Conservation (phyloP, 805 yeast species). For the Schwanniomyces sp. region DNA sequence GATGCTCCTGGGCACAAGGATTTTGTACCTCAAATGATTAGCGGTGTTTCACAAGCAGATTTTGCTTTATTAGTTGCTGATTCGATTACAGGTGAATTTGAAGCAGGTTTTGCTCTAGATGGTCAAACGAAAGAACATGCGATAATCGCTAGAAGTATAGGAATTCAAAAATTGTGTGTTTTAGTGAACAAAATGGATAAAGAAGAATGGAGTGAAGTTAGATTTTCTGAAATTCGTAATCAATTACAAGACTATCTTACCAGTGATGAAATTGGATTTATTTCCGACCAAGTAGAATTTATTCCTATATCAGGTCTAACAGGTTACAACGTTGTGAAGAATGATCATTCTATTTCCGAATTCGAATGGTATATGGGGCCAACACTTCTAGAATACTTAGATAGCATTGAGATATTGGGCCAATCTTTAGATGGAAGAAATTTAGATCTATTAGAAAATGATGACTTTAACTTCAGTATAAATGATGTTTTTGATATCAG, state of each 20-base stretch:
- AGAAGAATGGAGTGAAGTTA: slow-evolving; percentile 52
- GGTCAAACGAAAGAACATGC: slow-evolving; percentile 85
- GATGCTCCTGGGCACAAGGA: slow-evolving; percentile 88
- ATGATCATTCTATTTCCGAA: slow-evolving; percentile 27
- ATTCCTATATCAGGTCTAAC: slow-evolving; percentile 70
- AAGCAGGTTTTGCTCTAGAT: slow-evolving; percentile 61
- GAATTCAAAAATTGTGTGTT: slow-evolving; percentile 59
- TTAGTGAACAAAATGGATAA: slow-evolving; percentile 74
- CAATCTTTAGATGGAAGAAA: slow-evolving; percentile 11
- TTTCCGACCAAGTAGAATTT: slow-evolving; percentile 41
- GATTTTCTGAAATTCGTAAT: slow-evolving; percentile 51
- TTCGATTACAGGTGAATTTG: slow-evolving; percentile 63
- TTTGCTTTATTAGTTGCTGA: slow-evolving; percentile 73
- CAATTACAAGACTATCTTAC: slow-evolving; percentile 52
- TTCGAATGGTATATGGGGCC: slow-evolving; percentile 50
- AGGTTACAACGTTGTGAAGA: slow-evolving; percentile 64
- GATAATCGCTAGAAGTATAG: slow-evolving; percentile 62
- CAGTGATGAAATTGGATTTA: slow-evolving; percentile 51
- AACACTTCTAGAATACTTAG: slow-evolving; percentile 42
- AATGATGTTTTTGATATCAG: slow-evolving; percentile 58
- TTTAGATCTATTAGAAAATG: slow-evolving; percentile 20
- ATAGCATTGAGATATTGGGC: slow-evolving; percentile 23
- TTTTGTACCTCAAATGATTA: slow-evolving; percentile 83
- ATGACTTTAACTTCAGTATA: slow-evolving; percentile 57
- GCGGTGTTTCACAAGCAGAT: slow-evolving; percentile 80